Conservation (phyloP, 2,329 filamentous ascomycete genomes). For the Aureobasidium vineae region DNA sequence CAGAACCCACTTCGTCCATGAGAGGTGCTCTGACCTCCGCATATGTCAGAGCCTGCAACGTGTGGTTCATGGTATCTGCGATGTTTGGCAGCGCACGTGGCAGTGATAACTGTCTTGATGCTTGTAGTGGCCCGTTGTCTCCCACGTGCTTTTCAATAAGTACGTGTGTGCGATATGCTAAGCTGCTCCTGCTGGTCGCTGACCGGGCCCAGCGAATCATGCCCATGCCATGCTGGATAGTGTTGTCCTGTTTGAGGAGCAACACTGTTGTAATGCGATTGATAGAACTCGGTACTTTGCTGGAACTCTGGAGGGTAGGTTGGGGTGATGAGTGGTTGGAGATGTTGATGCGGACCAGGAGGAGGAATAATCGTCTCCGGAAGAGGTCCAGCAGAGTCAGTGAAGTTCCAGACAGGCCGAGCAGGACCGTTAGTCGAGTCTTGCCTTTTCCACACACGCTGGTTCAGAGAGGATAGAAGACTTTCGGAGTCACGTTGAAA, state of each 20-base stretch:
- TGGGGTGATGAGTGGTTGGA: constrained; percentile 18
- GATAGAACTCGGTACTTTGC: constrained; percentile 18
- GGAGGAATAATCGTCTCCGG: not conserved
- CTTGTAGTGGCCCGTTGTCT: not conserved
- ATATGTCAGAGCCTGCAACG: not conserved
- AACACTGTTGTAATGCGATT: not conserved
- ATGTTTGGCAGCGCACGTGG: too few species aligned
- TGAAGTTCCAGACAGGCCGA: not conserved
- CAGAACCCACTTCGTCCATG: not conserved
- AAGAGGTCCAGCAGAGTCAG: not conserved
- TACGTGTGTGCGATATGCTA: not conserved
- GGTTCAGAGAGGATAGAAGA: constrained; percentile 45
- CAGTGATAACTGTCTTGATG: not conserved
- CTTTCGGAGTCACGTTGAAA: constrained; percentile 48
- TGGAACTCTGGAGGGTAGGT: constrained; percentile 24
- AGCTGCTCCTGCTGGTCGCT: constrained; percentile 4
- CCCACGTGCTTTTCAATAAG: not conserved
- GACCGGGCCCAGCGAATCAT: not conserved
- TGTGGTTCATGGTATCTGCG: not conserved
- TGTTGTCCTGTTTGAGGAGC: not conserved
- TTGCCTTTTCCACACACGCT: constrained; percentile 38
- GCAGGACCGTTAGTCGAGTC: constrained; percentile 5
- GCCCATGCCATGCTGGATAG: constrained; percentile 16
- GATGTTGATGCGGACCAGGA: constrained; percentile 4
- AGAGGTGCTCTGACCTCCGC: not conserved